Base-by-base conservation (phyloP, 2,329 filamentous ascomycete species). In the Ophidiomyces ophidiicola region DNA sequence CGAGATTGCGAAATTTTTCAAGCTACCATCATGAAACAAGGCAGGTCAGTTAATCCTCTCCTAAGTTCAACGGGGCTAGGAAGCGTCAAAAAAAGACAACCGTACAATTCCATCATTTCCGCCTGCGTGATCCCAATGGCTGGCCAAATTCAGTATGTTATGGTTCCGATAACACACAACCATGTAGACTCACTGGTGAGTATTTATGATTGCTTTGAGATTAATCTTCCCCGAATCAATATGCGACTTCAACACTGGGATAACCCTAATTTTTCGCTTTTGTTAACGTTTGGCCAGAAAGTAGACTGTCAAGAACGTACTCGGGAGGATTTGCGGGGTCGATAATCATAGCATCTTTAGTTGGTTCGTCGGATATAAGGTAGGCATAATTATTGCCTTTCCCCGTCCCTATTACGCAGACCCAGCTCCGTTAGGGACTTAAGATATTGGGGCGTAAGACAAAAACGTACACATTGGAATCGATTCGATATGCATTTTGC, bases 121-220 rank as follows among this genome's bases (percentile, higher is more conserved):
- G 46, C 90, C 90, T 1, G 90, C 80, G 61, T 98, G 90, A 50
- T 98, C 90, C 69, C 80, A 80, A 58, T 98, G 90, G 57, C 87
- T 94, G 45, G 17, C 5, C 3, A 14, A 2, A 33, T n/a, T 38
- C 24, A 34, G 12, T 35, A 21, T 15, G 12, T 26, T 10, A 3
- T n/a, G 19, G 11, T 14, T 25, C 17, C 11, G 24, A 38, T 30
- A 2, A 2, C n/a, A 21, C 8, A 15, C 11, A 32, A 11, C 10
- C 11, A 14, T 3, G 23, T 24, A 32, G 17, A 61, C 82, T 62
- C 67, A 94, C 87, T 96, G 88, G 55, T 98, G 90, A 1, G 90
- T 98, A 57, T 98, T 98, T 53, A 96, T 78, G 55, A 98, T 93
- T 35, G 79, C 82, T 17, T 73, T 86, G 46, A 98, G 65, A 51